Base-by-base conservation (phyloP, 2,329 filamentous ascomycete species). In the Penicillium brevicompactum region DNA sequence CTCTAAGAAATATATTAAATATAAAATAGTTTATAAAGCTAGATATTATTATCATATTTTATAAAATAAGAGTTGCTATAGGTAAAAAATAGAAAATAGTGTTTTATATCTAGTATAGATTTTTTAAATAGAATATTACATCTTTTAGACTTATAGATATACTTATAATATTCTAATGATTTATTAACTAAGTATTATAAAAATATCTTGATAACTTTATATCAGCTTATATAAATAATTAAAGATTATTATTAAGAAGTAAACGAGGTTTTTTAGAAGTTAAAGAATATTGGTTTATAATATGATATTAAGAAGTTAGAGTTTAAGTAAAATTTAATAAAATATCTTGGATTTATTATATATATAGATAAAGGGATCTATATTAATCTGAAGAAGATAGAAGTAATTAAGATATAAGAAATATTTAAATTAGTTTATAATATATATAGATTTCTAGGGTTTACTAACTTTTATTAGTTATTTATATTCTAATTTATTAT, bases 11-110 rank as follows among this genome's bases (percentile, higher is more conserved):
- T 46, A 51, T 52, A 49, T 32, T 11, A 8, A 44, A 37, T 37
- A 38, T 32, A 43, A 44, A 51, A 31, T 57, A 46, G 32, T 57
- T 60, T 49, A 60, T 37, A 11, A 60, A 61, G 16, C 31, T 61
- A 22, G 37, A 56, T 55, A 56, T 61, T 53, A 58, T 46, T 40
- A 22, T 49, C 14, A 27, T 66, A 27, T 27, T 56, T 27, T 30
- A 16, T 10, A 41, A 58, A 32, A 54, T 37, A 27, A 5, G 8
- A 27, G 8, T 27, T 27, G 6, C 6, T 27, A 6, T 27, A 2
- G 8, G 6, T n/a, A 48, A 74, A 30, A 47, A 72, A 60, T 73
- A 57, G 57, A 74, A 73, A 47, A 75, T 49, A 7, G 57, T 54
- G n/a, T 74, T 74, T 57, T 50, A 56, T 16, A 69, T 40, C 13